Evolutionary conservation across 2,329 filamentous ascomycete species (phyloP).

Genomic region (Scedosporium aurantiacum): DNA sequence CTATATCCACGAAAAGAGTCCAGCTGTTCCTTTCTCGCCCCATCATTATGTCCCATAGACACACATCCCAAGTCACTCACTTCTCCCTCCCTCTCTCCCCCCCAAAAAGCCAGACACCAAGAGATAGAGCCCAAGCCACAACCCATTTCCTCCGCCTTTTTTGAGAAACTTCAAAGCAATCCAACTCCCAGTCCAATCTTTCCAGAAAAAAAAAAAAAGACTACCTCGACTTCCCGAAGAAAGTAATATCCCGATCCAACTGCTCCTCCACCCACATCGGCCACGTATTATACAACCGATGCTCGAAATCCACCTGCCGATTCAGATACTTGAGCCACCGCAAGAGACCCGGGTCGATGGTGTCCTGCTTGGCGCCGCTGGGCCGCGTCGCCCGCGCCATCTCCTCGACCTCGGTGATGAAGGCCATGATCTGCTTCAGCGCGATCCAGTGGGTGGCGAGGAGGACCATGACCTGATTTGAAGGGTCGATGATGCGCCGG

Average conservation of each 20-base stretch:
- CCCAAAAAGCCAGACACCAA: too few relatives aligned
- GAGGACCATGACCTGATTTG: slow-evolving; percentile 33
- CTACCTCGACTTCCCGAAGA: slow-evolving; percentile 26
- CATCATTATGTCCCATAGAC: too few relatives aligned
- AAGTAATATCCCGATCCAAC: slow-evolving; percentile 31
- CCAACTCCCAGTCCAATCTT: background rate
- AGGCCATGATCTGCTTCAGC: slow-evolving; percentile 41
- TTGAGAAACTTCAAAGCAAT: background rate
- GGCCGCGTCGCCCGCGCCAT: slow-evolving; percentile 19
- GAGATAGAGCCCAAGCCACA: too few relatives aligned
- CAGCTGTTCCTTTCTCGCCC: too few relatives aligned
- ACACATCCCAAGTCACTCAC: too few relatives aligned
- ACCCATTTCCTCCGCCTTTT: too few relatives aligned
- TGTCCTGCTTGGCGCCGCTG: slow-evolving; percentile 10
- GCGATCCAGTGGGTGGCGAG: slow-evolving; percentile 44
- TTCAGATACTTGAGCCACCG: slow-evolving; percentile 43
- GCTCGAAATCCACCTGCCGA: slow-evolving; percentile 30
- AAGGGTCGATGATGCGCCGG: slow-evolving; percentile 35
- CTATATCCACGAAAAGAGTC: too few relatives aligned
- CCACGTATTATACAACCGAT: slow-evolving; percentile 38
- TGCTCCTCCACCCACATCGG: slow-evolving; percentile 43
- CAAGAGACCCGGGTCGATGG: slow-evolving; percentile 30
- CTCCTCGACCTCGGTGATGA: slow-evolving; percentile 31
- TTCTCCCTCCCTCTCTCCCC: too few relatives aligned
- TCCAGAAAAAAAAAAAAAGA: too few relatives aligned